These are phyloP conservation scores for Funneliformis geosporum DNA, from an alignment of 192 early-diverging fungal genomes.

Conservation along the genomic window DNA sequence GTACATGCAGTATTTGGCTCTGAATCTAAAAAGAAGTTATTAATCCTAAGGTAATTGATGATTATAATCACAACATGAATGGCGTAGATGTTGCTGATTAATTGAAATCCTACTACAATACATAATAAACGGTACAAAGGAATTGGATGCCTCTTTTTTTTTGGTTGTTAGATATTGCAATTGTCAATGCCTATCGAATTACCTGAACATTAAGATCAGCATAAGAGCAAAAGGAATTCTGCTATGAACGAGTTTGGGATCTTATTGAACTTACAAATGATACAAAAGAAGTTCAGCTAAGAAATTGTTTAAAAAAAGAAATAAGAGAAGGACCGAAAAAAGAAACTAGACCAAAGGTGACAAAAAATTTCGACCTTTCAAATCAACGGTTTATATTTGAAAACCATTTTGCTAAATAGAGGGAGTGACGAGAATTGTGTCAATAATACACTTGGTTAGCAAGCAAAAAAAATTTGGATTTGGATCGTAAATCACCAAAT, in stretches of 20 bases:
- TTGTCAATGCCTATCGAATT: constrained; percentile 12
- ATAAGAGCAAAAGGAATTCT: not conserved
- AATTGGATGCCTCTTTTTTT: not conserved
- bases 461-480: not conserved
- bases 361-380: not conserved
- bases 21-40: not conserved
- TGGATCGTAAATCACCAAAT: not conserved
- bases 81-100: not conserved
- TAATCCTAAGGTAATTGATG: not conserved
- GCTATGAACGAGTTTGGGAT: not conserved
- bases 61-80: not conserved
- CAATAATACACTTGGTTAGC: not conserved
- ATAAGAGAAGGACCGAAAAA: not conserved
- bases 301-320: not conserved
- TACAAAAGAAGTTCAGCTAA: too few relatives aligned
- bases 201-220: not conserved
- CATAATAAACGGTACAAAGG: not conserved
- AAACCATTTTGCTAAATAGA: not conserved
- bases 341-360: not conserved
- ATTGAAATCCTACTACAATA: not conserved
- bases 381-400: not conserved
- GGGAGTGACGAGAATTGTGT: not conserved
- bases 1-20: not conserved
- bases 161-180: not conserved
- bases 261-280: not conserved